Conservation (phyloP, 1,284 basidiomycete genomes). For the Omphalotus olearius region DNA sequence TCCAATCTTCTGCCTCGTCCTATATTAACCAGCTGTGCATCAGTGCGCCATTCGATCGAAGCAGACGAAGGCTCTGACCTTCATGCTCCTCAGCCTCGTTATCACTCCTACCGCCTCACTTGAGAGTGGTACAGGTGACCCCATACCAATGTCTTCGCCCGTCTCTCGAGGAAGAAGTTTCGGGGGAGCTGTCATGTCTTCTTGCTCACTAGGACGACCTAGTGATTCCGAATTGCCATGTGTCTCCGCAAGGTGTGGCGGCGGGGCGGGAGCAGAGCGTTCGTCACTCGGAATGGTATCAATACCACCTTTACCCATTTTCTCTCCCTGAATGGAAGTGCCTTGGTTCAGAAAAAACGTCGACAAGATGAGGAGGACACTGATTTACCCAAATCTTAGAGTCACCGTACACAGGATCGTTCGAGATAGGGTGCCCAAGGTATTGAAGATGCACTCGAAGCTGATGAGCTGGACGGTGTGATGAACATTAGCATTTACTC, state of each 20-base stretch:
- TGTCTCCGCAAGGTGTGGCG: constrained; percentile 45
- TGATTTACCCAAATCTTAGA: constrained; percentile 72
- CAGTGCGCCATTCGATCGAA: constrained; percentile 5
- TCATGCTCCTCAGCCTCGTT: constrained; percentile 79
- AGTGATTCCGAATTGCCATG: constrained; percentile 17
- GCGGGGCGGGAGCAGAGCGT: constrained; percentile 60
- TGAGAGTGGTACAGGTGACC: constrained; percentile 83
- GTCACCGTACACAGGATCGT: constrained; percentile 86
- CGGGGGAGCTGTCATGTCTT: constrained; percentile 2
- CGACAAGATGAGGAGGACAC: not conserved
- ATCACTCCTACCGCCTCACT: constrained; percentile 83
- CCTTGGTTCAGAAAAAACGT: too few species aligned
- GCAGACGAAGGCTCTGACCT: constrained; percentile 39
- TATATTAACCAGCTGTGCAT: constrained; percentile 23
- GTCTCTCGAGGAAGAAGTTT: constrained; percentile 74
- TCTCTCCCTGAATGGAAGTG: constrained; percentile 68
- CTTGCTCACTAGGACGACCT: not conserved
- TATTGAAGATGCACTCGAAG: constrained; percentile 95
- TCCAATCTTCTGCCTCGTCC: constrained; percentile 93
- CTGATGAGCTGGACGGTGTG: constrained; percentile 70
- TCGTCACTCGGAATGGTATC: constrained; percentile 64
- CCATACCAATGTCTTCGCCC: constrained; percentile 85
- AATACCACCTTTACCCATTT: constrained; percentile 79
- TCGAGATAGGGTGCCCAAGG: constrained; percentile 90
- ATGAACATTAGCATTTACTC: constrained; percentile 11